A percentile compares a stretch with the other conserved stretches of the same genome.
phyloP scores from a whole-genome alignment of 2,329 filamentous ascomycete species.

The Phialocephala sp. region DNA sequence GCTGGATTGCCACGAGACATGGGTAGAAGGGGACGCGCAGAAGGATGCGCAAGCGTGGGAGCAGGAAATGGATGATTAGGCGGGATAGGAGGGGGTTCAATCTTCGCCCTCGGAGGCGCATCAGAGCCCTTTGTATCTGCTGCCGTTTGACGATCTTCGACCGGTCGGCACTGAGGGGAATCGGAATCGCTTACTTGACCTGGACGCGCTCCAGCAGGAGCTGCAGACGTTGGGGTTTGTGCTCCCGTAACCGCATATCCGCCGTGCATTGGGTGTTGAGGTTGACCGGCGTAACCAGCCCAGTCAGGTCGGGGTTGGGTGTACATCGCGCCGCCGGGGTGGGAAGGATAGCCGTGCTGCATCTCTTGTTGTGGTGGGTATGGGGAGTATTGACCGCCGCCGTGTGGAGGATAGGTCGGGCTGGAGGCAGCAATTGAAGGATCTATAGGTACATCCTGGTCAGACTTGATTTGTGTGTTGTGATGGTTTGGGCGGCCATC shows the following conservation, averaged over 20 bases:
- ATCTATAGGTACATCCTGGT: slow-evolving; percentile 98
- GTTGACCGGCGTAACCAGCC: slow-evolving; percentile 66
- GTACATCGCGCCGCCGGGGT: slow-evolving; percentile 65
- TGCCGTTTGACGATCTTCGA: slow-evolving; percentile 13
- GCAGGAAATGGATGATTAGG: not conserved
- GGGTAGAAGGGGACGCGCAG: not conserved
- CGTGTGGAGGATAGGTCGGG: slow-evolving; percentile 78
- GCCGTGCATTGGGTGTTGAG: slow-evolving; percentile 41
- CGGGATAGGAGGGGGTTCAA: not conserved
- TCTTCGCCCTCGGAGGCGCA: not conserved
- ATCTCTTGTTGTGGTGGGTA: slow-evolving; percentile 88
- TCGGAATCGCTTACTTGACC: slow-evolving; percentile 60
- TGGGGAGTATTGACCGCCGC: slow-evolving; percentile 75
- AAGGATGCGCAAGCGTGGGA: not conserved
- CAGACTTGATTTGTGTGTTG: slow-evolving; percentile 83
- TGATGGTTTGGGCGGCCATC: slow-evolving; percentile 80
- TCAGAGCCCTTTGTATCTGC: not conserved
- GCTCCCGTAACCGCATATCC: slow-evolving; percentile 43
- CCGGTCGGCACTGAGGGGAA: slow-evolving; percentile 7
- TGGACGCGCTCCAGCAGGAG: slow-evolving; percentile 57
- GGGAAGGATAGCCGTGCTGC: slow-evolving; percentile 75
- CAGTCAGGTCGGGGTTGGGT: slow-evolving; percentile 76
- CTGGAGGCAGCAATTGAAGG: slow-evolving; percentile 93
- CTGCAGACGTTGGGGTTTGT: slow-evolving; percentile 57
- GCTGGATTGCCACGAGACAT: not conserved